phyloP scores from a whole-genome alignment of 352 stramenopile species.

The Aphanomyces invadans region DNA sequence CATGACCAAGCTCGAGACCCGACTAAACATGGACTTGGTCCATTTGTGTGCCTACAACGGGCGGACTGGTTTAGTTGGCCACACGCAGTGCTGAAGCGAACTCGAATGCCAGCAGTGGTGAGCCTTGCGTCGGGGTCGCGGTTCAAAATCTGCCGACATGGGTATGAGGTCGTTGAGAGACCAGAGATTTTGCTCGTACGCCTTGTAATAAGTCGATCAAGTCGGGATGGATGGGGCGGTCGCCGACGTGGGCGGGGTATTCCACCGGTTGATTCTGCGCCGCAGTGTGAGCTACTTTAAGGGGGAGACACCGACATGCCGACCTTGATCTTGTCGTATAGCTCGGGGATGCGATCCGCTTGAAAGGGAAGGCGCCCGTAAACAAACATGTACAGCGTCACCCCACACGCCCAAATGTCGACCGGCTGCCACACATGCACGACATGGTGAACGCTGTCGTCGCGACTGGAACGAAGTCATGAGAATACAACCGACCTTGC shows the following conservation, averaged over 20 bases:
- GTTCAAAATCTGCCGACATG: slow-evolving; percentile 48
- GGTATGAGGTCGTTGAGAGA: not conserved
- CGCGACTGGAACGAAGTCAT: no score
- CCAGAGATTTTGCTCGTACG: slow-evolving; percentile 26
- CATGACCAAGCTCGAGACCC: not conserved
- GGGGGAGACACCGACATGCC: slow-evolving; percentile 26
- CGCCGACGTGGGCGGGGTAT: slow-evolving; percentile 40
- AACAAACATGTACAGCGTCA: slow-evolving; percentile 96
- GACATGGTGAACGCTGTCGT: no score
- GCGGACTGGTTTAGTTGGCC: not conserved
- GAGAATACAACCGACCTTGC: slow-evolving; percentile 30
- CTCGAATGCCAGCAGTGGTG: slow-evolving; percentile 60
- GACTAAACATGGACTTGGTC: not conserved
- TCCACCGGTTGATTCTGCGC: slow-evolving; percentile 54
- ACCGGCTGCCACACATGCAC: slow-evolving; percentile 32
- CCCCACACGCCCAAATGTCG: slow-evolving; percentile 93
- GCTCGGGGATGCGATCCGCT: slow-evolving; percentile 76
- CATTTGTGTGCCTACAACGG: not conserved
- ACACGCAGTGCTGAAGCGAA: slow-evolving; percentile 27
- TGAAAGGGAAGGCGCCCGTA: slow-evolving; percentile 91
- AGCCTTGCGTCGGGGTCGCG: slow-evolving; percentile 55
- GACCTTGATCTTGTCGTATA: slow-evolving; percentile 89
- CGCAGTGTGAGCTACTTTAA: slow-evolving; percentile 18
- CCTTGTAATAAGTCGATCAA: slow-evolving; percentile 61
- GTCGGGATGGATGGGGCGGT: slow-evolving; percentile 41